Evolutionary conservation across 208 protist genomes (phyloP), one percentile per base, ranked within the genome.

Genomic region (Trypanosomatidae sp.): DNA sequence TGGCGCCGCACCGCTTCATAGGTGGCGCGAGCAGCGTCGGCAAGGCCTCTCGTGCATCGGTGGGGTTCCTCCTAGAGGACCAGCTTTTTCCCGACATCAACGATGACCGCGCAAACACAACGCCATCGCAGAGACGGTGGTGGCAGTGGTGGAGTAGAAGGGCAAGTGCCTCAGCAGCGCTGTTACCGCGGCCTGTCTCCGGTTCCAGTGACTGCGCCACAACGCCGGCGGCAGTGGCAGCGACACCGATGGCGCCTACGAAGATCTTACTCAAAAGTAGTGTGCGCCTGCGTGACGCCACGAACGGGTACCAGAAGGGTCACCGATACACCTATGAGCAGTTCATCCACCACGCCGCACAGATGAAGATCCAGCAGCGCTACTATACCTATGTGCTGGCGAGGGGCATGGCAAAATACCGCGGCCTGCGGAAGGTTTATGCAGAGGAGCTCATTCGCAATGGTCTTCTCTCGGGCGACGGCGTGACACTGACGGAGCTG

Each of bases 251-350:
- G 47, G 33, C 30, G n/a, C 72, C 77, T 15, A 60, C 5, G 10
- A 65, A 58, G 28, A 53, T 88, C 4, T 53, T 81, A 47, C 41
- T 91, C 15, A 58, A 82, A 44, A 86, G 76, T 49, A 62, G 58
- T 3, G 76, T 91, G 62, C 81, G 87, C 1, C 62, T 80, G 60
- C 79, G 74, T 1, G 78, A 86, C 39, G 75, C 80, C 13, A 68
- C 72, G 55, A 96, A 96, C 50, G 82, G 85, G 8, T 91, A 88
- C 60, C 82, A 90, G 62, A 83, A 88, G 50, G 91, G 91, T 1
- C 77, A 66, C 55, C 65, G 90, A 0, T 69, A 73, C 36, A 71
- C 73, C 30, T 94, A 87, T 60, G 82, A 93, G 73, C 59, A 85
- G 49, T 86, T 74, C 1, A 62, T 93, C 13, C 60, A 80, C 28